phyloP scores from a whole-genome alignment of 768 basidiomycete genomes.

The Boletus patriciae region DNA sequence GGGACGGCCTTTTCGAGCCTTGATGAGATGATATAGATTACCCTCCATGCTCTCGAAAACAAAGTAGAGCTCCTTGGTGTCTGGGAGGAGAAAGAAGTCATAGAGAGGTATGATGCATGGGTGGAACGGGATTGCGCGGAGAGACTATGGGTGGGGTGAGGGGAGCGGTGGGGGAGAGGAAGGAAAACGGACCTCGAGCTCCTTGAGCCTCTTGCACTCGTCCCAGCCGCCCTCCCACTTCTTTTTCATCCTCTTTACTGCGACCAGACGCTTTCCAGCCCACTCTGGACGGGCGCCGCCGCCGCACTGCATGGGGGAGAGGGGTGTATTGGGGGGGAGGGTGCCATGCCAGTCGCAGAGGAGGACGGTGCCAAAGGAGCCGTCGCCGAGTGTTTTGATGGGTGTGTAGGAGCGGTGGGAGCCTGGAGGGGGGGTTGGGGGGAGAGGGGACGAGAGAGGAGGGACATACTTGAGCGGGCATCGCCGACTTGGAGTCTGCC shows the following conservation, averaged over 20 bases:
- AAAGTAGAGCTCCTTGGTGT: conserved; percentile 95
- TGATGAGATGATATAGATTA: conserved; percentile 98
- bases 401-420: conserved; percentile 90
- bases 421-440: conserved; percentile 42
- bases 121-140: conserved; percentile 92
- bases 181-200: conserved; percentile 75
- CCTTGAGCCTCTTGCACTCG: conserved; percentile 92
- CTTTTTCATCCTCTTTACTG: conserved; percentile 98
- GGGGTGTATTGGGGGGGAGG: conserved; percentile 84
- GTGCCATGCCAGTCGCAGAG: conserved; percentile 99
- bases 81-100: conserved; percentile 97
- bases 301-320: conserved; percentile 95
- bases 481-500: conserved; percentile 72
- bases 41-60: conserved; percentile 99
- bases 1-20: conserved; percentile 90
- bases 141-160: conserved; percentile 56
- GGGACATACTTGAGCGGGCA: conserved; percentile 63
- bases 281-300: conserved; percentile 92
- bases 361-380: conserved; percentile 98
- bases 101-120: conserved; percentile 98
- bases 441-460: conserved; percentile 1
- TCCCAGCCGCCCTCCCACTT: conserved; percentile 98
- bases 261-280: conserved; percentile 91
- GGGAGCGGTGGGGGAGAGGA: conserved; percentile 12
- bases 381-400: conserved; percentile 95